Evolutionary conservation across 2,329 filamentous ascomycete species (phyloP).

Genomic region (Fusarium verrucosum): DNA sequence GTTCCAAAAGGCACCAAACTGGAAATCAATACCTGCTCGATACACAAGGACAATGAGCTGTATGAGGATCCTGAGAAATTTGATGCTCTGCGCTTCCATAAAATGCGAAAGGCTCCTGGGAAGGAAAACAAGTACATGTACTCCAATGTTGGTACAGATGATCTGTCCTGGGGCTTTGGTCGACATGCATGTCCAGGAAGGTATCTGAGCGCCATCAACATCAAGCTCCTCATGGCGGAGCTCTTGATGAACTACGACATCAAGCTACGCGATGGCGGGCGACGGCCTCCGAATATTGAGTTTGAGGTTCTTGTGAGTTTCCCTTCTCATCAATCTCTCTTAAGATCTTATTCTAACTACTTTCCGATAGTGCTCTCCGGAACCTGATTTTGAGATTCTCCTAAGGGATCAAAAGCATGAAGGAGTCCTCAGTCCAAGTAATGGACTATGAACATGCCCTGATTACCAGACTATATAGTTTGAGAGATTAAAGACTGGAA

Average conservation of each 20-base stretch:
- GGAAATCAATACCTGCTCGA: constrained; percentile 32
- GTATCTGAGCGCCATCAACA: constrained; percentile 27
- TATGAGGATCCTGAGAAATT: constrained; percentile 21
- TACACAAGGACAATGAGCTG: constrained; percentile 12
- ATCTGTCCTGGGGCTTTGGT: constrained; percentile 23
- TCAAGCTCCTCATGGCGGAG: constrained; percentile 34
- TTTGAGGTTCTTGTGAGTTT: constrained; percentile 22
- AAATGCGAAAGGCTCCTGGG: constrained; percentile 3
- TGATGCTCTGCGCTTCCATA: constrained; percentile 32
- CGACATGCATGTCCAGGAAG: constrained; percentile 33
- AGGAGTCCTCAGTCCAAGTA: accelerated
- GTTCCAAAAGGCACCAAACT: constrained; percentile 31
- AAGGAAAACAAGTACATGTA: constrained; percentile 28
- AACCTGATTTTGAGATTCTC: constrained; percentile 6
- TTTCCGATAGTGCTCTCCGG: neutral
- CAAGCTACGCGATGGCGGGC: neutral
- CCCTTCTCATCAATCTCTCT: accelerated
- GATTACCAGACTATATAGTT: too few species aligned
- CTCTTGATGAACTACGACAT: constrained; percentile 33
- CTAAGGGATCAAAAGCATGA: neutral
- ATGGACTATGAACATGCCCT: neutral
- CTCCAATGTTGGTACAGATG: constrained; percentile 13
- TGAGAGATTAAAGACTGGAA: too few species aligned
- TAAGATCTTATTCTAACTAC: accelerated
- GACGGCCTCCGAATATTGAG: constrained; percentile 2